Evolutionary conservation across 2,329 filamentous ascomycete species (phyloP).

Genomic region (Fusarium denticulatum): DNA sequence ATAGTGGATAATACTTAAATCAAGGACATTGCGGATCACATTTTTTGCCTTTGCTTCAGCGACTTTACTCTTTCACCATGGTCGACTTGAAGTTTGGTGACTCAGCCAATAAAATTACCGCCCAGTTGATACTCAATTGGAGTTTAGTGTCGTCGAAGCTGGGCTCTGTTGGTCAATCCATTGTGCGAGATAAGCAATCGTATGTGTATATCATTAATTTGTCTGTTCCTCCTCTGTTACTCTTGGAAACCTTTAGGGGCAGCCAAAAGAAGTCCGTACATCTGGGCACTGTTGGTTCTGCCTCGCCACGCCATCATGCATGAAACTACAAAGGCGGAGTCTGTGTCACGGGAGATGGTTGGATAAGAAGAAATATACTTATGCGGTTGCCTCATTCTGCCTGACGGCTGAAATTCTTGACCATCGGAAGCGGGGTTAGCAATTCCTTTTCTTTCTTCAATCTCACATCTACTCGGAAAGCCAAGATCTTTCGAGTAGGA

Average conservation of each 20-base stretch:
- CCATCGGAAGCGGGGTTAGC: background rate
- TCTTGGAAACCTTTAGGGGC: rapidly evolving
- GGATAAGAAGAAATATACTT: rapidly evolving
- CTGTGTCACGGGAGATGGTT: background rate
- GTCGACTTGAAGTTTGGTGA: rapidly evolving
- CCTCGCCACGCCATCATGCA: background rate
- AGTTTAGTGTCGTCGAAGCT: rapidly evolving
- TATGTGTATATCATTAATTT: rapidly evolving
- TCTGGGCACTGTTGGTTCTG: background rate
- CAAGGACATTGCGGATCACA: slow-evolving; percentile 14
- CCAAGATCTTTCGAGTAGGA: rapidly evolving
- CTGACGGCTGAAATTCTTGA: rapidly evolving
- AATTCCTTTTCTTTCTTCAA: background rate
- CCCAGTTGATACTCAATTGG: rapidly evolving
- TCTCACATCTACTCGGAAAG: rapidly evolving
- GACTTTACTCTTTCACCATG: background rate
- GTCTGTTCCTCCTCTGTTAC: rapidly evolving
- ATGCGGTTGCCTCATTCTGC: background rate
- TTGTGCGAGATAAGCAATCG: rapidly evolving
- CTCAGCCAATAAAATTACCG: rapidly evolving
- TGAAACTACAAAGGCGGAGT: background rate
- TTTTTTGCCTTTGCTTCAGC: background rate
- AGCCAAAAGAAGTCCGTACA: rapidly evolving
- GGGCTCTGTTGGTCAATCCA: rapidly evolving
- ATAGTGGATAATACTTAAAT: slow-evolving; percentile 34